Evolutionary conservation across 352 stramenopile species (phyloP), one percentile per base, ranked within the genome.

Genomic region (Phytophthora litchii): DNA sequence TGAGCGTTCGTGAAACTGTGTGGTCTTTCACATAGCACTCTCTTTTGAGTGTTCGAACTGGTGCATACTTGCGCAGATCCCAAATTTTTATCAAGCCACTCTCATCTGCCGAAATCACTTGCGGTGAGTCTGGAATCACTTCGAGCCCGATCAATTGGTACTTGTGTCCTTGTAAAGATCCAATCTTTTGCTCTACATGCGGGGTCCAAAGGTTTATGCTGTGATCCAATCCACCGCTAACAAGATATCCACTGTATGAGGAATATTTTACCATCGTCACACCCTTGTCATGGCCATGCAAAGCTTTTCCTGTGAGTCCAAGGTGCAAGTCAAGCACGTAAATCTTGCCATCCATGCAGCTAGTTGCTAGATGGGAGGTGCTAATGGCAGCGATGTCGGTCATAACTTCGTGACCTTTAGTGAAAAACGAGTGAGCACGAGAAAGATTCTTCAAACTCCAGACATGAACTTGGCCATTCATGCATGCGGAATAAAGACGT

Each of bases 151-250:
- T 69, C 3, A 89, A 48, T 34, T 86, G 75, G 17, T 68, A 60
- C 1, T 56, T 54, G 43, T 89, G 77, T 0, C 75, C 77, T 12
- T 61, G 37, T 4, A 89, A 49, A 17, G 67, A 70, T 2, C 70
- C 77, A 36, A 89, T 77, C 36, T 84, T 80, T 29, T 77, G 69
- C 23, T 86, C 75, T 10, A 88, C 64, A 34, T 83, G 76, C 16
- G 80, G 77, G 43, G 83, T 89, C 80, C 80, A 89, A 13, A 89
- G 64, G 21, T 86, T 69, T 0, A 89, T 42, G 14, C 56, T 68
- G 34, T 88, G 77, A 37, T 88, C 80, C 17, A 85, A 40, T 8
- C 80, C 80, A 3, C 60, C 77, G 20, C 75, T 89, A 35, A 88
- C 50, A 4, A 89, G 36, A 31, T 89, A 89, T 12, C 75, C 69